Conservation (phyloP, 2,329 filamentous ascomycete genomes). For the Colletotrichum cereale region DNA sequence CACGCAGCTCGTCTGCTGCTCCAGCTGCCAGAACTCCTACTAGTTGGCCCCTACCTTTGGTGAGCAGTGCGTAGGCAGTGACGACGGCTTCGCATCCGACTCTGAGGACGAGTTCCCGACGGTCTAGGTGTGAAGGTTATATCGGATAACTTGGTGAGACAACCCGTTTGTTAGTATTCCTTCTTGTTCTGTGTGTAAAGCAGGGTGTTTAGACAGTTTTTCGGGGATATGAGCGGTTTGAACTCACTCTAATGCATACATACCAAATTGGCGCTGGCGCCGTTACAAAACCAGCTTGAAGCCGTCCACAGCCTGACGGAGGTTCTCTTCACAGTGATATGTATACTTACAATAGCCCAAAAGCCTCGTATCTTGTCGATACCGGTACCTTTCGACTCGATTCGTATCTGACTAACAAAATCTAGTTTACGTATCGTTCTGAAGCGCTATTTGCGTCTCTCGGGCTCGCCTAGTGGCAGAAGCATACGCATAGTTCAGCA, state of each 20-base stretch:
- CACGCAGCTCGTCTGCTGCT: constrained; percentile 29
- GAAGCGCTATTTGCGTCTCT: background rate
- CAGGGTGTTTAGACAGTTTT: background rate
- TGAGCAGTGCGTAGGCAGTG: constrained; percentile 65
- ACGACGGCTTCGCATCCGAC: background rate
- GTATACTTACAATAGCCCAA: background rate
- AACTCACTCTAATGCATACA: background rate
- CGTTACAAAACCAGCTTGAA: background rate
- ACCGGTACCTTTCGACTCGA: background rate
- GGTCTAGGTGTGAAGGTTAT: background rate
- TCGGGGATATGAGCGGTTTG: background rate
- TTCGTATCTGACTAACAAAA: background rate
- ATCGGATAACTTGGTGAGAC: no score
- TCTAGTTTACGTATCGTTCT: background rate
- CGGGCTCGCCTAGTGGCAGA: no score
- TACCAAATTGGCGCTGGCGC: background rate
- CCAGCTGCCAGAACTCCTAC: constrained; percentile 29
- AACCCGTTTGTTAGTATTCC: background rate
- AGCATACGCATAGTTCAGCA: background rate
- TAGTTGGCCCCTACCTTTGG: constrained; percentile 68
- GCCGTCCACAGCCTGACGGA: background rate
- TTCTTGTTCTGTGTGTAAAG: background rate
- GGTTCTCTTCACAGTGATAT: no score
- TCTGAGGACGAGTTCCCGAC: background rate
- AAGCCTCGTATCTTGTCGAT: background rate